A percentile compares a stretch with the other conserved stretches of the same genome.
These are phyloP conservation scores for Ilyonectria mors-panacis DNA, from an alignment of 2,329 filamentous ascomycete species.

Conservation along the genomic window DNA sequence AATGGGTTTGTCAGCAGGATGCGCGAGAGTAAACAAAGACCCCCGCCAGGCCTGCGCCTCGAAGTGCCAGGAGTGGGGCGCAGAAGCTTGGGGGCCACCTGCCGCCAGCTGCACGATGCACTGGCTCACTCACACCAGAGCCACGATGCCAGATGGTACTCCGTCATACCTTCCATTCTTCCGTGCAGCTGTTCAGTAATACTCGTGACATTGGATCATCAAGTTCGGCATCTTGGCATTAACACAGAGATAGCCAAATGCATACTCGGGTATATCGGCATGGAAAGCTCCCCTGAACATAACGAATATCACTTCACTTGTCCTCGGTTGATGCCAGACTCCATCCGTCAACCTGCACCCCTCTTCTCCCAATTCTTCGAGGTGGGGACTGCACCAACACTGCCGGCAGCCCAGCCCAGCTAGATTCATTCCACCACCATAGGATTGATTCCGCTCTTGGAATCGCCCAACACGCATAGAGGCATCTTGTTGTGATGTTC, in stretches of 20 bases:
- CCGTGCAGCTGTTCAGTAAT: not conserved
- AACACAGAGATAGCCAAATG: not conserved
- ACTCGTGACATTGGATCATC: not conserved
- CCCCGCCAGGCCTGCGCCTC: slow-evolving; percentile 15
- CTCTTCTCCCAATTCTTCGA: not conserved
- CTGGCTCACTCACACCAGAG: slow-evolving; percentile 3
- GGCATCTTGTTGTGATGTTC: not conserved
- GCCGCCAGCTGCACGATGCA: slow-evolving; percentile 9
- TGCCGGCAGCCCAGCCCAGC: slow-evolving; percentile 3
- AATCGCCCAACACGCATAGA: not conserved
- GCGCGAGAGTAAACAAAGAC: slow-evolving; percentile 9
- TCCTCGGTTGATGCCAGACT: not conserved
- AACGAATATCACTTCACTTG: not conserved
- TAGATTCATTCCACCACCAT: slow-evolving; percentile 8
- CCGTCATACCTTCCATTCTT: slow-evolving; percentile 1
- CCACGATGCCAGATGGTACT: not conserved
- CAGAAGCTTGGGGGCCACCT: slow-evolving; percentile 25
- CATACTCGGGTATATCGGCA: slow-evolving; percentile 1
- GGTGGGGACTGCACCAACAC: slow-evolving; percentile 3
- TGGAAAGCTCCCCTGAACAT: not conserved
- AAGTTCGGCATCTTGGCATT: not conserved
- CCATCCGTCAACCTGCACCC: slow-evolving; percentile 4
- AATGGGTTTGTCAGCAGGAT: slow-evolving; percentile 48
- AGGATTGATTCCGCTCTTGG: not conserved
- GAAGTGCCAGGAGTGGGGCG: slow-evolving; percentile 13